These are phyloP conservation scores for Calonectria henricotiae DNA, from an alignment of 2,329 filamentous ascomycete genomes.

Conservation along the genomic window DNA sequence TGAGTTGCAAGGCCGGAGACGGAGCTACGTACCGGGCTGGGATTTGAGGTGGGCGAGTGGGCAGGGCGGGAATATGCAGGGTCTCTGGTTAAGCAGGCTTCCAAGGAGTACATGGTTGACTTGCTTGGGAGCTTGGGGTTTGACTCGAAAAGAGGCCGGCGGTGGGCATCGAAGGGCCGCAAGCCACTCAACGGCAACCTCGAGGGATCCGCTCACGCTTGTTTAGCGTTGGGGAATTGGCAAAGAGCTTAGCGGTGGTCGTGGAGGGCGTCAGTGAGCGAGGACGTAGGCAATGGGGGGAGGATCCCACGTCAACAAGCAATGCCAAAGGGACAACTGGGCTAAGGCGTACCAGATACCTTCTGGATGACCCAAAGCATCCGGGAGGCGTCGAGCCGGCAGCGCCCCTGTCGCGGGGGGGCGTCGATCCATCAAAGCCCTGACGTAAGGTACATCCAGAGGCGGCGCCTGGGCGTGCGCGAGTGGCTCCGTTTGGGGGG, in stretches of 20 bases:
- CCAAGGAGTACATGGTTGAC: conserved; percentile 35
- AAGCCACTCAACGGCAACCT: conserved; percentile 55
- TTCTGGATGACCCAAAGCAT: conserved; percentile 44
- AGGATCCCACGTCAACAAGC: conserved; percentile 53
- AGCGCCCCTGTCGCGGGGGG: conserved; percentile 51
- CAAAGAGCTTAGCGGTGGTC: conserved; percentile 41
- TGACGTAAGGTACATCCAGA: conserved; percentile 54
- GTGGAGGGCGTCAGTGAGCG: conserved; percentile 43
- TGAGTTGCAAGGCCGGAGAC: conserved; percentile 47
- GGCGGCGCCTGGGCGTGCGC: conserved; percentile 46
- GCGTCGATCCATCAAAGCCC: conserved; percentile 51
- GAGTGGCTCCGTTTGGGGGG: conserved; percentile 26
- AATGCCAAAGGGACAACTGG: conserved; percentile 46
- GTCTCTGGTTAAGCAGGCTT: conserved; percentile 49
- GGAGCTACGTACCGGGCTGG: conserved; percentile 47
- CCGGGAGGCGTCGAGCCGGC: conserved; percentile 52
- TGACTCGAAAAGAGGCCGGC: conserved; percentile 45
- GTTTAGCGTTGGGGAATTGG: conserved; percentile 52
- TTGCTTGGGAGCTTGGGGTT: conserved; percentile 43
- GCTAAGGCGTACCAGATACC: conserved; percentile 49
- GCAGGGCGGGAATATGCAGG: conserved; percentile 55
- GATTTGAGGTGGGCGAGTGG: conserved; percentile 50
- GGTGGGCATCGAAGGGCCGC: conserved; percentile 49
- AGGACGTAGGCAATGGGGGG: conserved; percentile 48
- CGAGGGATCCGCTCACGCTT: conserved; percentile 52